A percentile compares a stretch with the other conserved stretches of the same genome.
Evolutionary conservation across 805 yeast species (phyloP).

Genomic region (Candida bentonensis): DNA sequence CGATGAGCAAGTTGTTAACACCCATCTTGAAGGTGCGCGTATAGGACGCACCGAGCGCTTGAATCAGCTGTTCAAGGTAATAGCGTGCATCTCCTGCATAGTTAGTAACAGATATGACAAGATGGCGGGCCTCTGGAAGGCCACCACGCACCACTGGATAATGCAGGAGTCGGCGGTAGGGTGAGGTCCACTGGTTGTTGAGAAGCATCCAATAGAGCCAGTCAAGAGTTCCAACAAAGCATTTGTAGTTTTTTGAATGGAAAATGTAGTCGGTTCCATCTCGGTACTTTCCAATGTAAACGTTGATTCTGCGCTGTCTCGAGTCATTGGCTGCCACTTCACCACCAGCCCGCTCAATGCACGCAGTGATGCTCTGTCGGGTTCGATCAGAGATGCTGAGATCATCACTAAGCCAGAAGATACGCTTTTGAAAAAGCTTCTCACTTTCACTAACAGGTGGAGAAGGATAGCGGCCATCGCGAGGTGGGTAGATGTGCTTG

Average conservation of each 20-base stretch:
- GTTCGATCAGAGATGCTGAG: conserved; percentile 36
- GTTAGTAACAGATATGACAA: conserved; percentile 56
- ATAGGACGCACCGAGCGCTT: conserved; percentile 61
- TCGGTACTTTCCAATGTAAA: conserved; percentile 50
- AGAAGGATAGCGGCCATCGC: conserved; percentile 11
- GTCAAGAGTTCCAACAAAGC: conserved; percentile 47
- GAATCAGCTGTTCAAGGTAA: conserved; percentile 51
- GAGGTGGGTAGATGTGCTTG: conserved; percentile 16
- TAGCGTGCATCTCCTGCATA: conserved; percentile 74
- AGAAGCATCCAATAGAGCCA: conserved; percentile 67
- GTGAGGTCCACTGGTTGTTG: conserved; percentile 39
- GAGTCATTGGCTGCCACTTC: conserved; percentile 15
- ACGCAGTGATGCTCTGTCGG: conserved; percentile 24
- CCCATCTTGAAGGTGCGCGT: conserved; percentile 49
- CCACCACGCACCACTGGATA: conserved; percentile 49
- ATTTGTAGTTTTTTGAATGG: conserved; percentile 27
- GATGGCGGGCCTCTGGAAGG: conserved; percentile 38
- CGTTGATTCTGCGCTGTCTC: conserved; percentile 19
- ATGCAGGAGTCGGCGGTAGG: conserved; percentile 44
- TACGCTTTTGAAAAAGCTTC: conserved; percentile 26
- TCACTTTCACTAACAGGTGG: conserved; percentile 1
- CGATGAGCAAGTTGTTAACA: conserved; percentile 58
- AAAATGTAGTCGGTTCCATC: conserved; percentile 38
- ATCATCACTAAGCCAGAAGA: conserved; percentile 41
- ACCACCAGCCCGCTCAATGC: conserved; percentile 47